Conservation (phyloP, 495 filamentous ascomycete genomes). For the Lepraria neglecta region DNA sequence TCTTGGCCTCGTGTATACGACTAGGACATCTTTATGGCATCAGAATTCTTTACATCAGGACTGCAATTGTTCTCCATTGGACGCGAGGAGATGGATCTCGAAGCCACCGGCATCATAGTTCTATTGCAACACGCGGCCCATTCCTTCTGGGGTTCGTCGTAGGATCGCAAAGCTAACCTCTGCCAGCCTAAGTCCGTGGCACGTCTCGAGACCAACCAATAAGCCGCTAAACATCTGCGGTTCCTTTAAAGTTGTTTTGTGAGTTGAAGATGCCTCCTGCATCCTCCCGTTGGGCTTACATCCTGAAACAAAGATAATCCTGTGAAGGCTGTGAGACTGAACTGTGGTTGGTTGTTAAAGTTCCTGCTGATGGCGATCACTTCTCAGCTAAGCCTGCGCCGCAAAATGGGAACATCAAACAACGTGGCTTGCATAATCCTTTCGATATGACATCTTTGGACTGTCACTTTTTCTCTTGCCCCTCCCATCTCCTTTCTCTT, state of each 20-base stretch:
- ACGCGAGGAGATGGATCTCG: too few relatives aligned
- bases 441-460: background rate
- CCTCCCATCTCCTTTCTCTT: background rate
- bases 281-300: background rate
- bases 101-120: too few relatives aligned
- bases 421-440: background rate
- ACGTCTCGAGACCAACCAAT: background rate
- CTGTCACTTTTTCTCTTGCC: background rate
- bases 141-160: too few relatives aligned
- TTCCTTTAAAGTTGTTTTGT: background rate
- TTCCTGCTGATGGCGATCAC: background rate
- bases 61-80: background rate
- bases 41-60: background rate
- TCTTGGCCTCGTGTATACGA: background rate
- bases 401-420: background rate
- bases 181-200: background rate
- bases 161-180: background rate
- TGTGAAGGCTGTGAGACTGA: background rate
- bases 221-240: background rate
- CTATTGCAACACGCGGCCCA: too few relatives aligned
- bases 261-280: background rate
- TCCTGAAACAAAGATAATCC: background rate
- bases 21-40: background rate
- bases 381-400: conserved; percentile 13
- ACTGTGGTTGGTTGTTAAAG: background rate